Evolutionary conservation across 164 flowering plant genomes (phyloP).

Genomic region (Pachysandra terminalis): DNA sequence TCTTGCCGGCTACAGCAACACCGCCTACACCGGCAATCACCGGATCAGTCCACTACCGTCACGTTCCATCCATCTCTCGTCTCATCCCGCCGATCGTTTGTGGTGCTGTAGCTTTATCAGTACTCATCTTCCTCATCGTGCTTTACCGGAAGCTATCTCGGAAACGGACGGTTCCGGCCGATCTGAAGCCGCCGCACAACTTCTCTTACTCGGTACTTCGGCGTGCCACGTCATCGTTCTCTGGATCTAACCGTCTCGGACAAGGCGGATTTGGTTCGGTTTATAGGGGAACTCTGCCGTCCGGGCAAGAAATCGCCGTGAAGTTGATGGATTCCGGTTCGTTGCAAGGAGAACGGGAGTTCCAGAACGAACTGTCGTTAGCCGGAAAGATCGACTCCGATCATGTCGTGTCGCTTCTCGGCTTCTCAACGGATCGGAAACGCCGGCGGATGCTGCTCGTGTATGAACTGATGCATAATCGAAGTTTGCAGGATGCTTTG

Average conservation of each 20-base stretch:
- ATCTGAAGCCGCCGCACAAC: conserved; percentile 51
- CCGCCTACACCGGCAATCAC: conserved; percentile 3
- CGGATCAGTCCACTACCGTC: conserved; percentile 14
- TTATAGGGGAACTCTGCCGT: conserved; percentile 47
- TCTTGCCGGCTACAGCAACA: not conserved
- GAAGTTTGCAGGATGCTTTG: conserved; percentile 82
- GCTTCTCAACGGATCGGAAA: conserved; percentile 44
- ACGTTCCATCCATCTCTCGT: conserved; percentile 12
- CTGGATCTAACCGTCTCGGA: conserved; percentile 59
- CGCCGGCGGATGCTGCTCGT: conserved; percentile 47
- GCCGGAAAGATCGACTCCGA: conserved; percentile 36
- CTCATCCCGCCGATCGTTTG: conserved; percentile 24
- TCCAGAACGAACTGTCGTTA: conserved; percentile 73
- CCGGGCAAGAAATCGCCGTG: conserved; percentile 53
- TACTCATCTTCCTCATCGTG: conserved; percentile 28
- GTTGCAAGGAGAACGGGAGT: conserved; percentile 83
- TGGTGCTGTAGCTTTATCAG: conserved; percentile 24
- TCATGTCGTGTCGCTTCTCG: conserved; percentile 47
- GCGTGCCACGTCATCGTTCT: conserved; percentile 64
- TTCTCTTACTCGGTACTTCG: conserved; percentile 68
- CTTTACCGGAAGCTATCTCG: conserved; percentile 46
- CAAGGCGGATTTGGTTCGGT: conserved; percentile 94
- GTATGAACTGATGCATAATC: conserved; percentile 76
- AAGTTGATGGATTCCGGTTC: conserved; percentile 78
- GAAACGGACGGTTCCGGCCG: conserved; percentile 61